phyloP scores from a whole-genome alignment of 2,329 filamentous ascomycete species.

The Ophiocordyceps sinensis region DNA sequence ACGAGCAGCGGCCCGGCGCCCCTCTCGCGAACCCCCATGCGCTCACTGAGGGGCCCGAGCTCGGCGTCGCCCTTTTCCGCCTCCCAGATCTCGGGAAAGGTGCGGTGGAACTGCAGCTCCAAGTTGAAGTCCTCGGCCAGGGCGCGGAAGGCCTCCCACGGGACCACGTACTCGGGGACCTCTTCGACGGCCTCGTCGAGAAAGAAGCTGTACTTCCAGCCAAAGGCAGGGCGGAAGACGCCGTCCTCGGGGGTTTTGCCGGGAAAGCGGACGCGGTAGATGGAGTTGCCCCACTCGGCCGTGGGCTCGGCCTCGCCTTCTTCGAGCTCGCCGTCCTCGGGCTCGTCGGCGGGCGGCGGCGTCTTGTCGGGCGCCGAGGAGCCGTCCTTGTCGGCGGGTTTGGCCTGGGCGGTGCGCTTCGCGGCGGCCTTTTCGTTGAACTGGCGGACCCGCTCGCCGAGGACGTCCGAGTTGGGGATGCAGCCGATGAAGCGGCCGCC shows the following conservation, averaged over 20 bases:
- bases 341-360: constrained; percentile 8
- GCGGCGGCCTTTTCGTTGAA: constrained; percentile 45
- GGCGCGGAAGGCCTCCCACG: constrained; percentile 94
- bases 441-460: constrained; percentile 62
- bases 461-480: constrained; percentile 92
- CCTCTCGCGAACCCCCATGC: constrained; percentile 82
- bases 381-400: constrained; percentile 5
- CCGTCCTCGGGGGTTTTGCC: constrained; percentile 72
- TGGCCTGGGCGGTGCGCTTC: constrained; percentile 16
- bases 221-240: constrained; percentile 84
- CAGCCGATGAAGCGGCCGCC: constrained; percentile 88
- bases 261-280: constrained; percentile 84
- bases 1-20: constrained; percentile 54
- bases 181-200: constrained; percentile 92
- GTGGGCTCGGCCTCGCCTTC: constrained; percentile 48
- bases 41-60: constrained; percentile 72
- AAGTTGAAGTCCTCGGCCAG: constrained; percentile 94
- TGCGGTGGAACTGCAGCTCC: constrained; percentile 85
- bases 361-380: constrained; percentile 8
- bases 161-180: constrained; percentile 93
- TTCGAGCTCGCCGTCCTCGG: constrained; percentile 33
- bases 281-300: constrained; percentile 82
- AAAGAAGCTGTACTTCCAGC: constrained; percentile 97
- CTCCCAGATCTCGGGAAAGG: constrained; percentile 83
- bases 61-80: constrained; percentile 75